Conservation (phyloP, 106 monocot species). For the Dendrobium catenatum region DNA sequence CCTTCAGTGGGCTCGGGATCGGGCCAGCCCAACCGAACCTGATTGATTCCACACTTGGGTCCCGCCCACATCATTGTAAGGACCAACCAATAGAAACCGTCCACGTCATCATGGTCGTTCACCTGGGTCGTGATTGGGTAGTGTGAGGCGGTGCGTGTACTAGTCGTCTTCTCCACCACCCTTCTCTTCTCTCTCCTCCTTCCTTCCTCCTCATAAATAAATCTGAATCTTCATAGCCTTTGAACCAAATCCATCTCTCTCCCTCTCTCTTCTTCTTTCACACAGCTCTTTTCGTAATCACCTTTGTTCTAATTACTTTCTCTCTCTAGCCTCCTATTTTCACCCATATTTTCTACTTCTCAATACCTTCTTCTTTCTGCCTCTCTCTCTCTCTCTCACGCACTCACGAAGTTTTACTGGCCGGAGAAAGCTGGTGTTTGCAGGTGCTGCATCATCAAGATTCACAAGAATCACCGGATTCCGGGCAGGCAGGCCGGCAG, state of each 20-base stretch:
- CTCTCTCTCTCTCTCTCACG: neutral
- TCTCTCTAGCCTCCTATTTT: too few species aligned
- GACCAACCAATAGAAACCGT: neutral
- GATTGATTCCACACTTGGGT: neutral
- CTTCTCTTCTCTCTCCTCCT: neutral
- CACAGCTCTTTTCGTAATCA: too few species aligned
- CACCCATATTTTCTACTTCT: neutral
- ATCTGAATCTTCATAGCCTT: too few species aligned
- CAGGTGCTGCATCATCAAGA: slow-evolving; percentile 8
- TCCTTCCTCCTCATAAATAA: neutral
- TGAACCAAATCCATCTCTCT: too few species aligned
- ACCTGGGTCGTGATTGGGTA: neutral
- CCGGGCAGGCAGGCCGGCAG: too few species aligned
- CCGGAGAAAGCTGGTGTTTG: slow-evolving; percentile 1
- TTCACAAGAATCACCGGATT: neutral
- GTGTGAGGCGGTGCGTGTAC: neutral
- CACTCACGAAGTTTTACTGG: neutral
- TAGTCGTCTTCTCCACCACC: neutral
- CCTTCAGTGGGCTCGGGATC: neutral
- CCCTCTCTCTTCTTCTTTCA: too few species aligned
- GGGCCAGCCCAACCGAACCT: neutral
- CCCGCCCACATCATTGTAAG: neutral
- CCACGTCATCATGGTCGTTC: neutral
- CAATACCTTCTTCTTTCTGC: neutral
- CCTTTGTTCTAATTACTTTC: too few species aligned